These are phyloP conservation scores for Tolypocladium pustulatum DNA, from an alignment of 2,329 filamentous ascomycete species.

Conservation along the genomic window DNA sequence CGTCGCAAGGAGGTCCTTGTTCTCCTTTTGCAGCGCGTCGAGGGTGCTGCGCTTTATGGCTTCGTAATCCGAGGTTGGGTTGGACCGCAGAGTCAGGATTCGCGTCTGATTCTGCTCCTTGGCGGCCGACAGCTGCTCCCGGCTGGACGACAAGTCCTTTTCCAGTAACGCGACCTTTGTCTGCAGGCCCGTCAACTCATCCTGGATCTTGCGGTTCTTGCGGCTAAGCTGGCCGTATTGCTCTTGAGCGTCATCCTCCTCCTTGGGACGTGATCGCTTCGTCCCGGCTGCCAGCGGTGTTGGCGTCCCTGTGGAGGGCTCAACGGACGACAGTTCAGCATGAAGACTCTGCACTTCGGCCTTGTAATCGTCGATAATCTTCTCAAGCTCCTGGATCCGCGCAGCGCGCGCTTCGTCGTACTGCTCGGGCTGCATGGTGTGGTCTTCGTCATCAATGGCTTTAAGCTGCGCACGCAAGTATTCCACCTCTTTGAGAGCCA, in stretches of 20 bases:
- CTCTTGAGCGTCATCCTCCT: slow-evolving; percentile 52
- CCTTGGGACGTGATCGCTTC: slow-evolving; percentile 56
- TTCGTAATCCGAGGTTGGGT: slow-evolving; percentile 80
- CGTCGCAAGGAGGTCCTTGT: slow-evolving; percentile 68
- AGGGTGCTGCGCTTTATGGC: slow-evolving; percentile 76
- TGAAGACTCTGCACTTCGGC: slow-evolving; percentile 66
- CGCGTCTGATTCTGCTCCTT: slow-evolving; percentile 64
- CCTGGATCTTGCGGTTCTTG: slow-evolving; percentile 78
- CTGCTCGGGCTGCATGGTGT: slow-evolving; percentile 70
- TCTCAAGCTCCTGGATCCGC: slow-evolving; percentile 72
- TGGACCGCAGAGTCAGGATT: slow-evolving; percentile 77
- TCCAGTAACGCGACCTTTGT: slow-evolving; percentile 61
- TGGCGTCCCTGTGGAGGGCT: slow-evolving; percentile 29
- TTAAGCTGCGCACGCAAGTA: slow-evolving; percentile 88
- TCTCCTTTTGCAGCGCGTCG: slow-evolving; percentile 68
- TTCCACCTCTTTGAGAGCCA: slow-evolving; percentile 87
- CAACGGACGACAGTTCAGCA: slow-evolving; percentile 58
- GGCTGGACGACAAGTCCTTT: slow-evolving; percentile 62
- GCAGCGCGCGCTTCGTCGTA: slow-evolving; percentile 65
- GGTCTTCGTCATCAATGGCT: slow-evolving; percentile 78
- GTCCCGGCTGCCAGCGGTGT: slow-evolving; percentile 35
- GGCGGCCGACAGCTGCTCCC: slow-evolving; percentile 60
- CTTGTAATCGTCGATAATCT: slow-evolving; percentile 80
- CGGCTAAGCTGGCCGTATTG: slow-evolving; percentile 75
- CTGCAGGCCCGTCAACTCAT: slow-evolving; percentile 60